Evolutionary conservation across 768 basidiomycete species (phyloP), one percentile per base, ranked within the genome.

Genomic region (Holtermannia corniformis): DNA sequence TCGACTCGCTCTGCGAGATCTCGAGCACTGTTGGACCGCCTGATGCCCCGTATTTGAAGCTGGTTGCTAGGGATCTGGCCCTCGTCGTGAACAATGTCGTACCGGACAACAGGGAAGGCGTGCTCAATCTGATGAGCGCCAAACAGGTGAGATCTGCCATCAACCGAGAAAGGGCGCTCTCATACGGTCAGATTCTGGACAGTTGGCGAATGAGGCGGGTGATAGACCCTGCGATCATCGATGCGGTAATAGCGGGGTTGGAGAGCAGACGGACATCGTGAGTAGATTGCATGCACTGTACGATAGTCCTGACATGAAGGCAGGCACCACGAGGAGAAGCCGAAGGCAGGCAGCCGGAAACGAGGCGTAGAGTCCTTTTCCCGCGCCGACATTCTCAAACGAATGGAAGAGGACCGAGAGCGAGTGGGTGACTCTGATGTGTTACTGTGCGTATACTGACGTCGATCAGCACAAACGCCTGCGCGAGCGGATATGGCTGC

Each of bases 361-460:
- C 49, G 62, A 7, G 46, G 41, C 14, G 60, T 51, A 26, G 56
- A 68, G 41, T 55, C 66, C 3, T 77, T 85, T 46, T 77, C 82
- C 1, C 79, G 80, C 7, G 72, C 75, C n/a, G 87, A 91, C 48
- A 79, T 88, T 24, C 79, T 87, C 65, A 82, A 84, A 54, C 83
- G 88, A 12, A 89, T 93, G 59, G 88, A 93, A 69, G 89, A 92
- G 61, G 90, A 92, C 69, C 78, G 89, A 1, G 90, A 92, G 63
- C 80, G 91, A 37, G 75, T 75, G 46, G 40, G 74, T 57, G 19
- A 12, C 51, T 4, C 28, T 37, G 10, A n/a, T n/a, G 19, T 32
- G 25, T 21, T n/a, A 14, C 14, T 41, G 19, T 27, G 16, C 4
- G 41, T 26, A 16, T 16, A n/a, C 41, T 13, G 23, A n/a, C 14